These are phyloP conservation scores for Euclidium syriacum DNA, from an alignment of 345 rosid species.

Conservation along the genomic window DNA sequence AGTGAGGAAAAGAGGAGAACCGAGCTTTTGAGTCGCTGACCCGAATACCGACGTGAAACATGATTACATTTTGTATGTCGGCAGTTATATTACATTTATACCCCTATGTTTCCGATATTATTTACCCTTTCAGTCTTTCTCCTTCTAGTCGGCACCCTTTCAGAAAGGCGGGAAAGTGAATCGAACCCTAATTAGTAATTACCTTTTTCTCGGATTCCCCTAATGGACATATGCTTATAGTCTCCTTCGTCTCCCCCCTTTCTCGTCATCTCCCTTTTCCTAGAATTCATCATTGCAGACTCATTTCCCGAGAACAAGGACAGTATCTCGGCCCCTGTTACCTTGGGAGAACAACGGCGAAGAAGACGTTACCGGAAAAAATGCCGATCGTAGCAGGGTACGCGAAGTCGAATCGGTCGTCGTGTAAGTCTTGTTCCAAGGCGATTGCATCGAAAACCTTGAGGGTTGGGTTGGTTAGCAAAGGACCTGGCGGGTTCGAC, in stretches of 20 bases:
- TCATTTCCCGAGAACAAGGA: background rate
- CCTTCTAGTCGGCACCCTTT: background rate
- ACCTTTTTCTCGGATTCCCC: background rate
- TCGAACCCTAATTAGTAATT: conserved; percentile 10
- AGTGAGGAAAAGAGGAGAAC: too few species aligned
- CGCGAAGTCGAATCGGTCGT: conserved; percentile 76
- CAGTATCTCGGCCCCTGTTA: background rate
- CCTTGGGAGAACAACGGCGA: background rate
- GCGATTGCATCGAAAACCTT: conserved; percentile 44
- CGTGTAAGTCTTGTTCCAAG: conserved; percentile 67
- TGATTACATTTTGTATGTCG: too few species aligned
- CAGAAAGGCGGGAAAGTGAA: conserved; percentile 23
- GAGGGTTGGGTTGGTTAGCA: conserved; percentile 53
- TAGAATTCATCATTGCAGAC: background rate
- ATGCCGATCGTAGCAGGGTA: conserved; percentile 61
- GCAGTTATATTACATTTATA: background rate
- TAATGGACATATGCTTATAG: conserved; percentile 14
- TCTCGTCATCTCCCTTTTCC: background rate
- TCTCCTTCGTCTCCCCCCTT: background rate
- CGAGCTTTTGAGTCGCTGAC: too few species aligned
- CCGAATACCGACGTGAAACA: too few species aligned
- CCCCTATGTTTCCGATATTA: background rate
- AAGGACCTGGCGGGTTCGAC: conserved; percentile 67
- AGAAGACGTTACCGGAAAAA: background rate
- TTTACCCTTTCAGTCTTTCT: background rate